phyloP scores from a whole-genome alignment of 768 basidiomycete species.

The Dioszegia crocea region DNA sequence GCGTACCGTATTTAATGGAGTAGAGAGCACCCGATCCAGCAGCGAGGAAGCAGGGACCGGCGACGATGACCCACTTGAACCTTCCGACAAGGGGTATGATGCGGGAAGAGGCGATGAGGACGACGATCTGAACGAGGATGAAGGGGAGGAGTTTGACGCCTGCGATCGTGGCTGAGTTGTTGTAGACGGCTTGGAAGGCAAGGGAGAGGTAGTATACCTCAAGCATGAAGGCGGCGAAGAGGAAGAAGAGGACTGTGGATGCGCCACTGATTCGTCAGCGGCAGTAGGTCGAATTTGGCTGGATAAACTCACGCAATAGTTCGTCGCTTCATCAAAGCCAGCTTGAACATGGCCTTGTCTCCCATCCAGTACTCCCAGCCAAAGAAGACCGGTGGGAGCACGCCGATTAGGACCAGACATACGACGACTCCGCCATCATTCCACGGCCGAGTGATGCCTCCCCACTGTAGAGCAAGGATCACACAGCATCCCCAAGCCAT shows the following conservation, averaged over 20 bases:
- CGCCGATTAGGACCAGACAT: conserved; percentile 38
- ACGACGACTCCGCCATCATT: conserved; percentile 53
- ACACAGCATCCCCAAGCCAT: conserved; percentile 41
- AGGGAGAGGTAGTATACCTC: conserved; percentile 46
- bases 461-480: conserved; percentile 47
- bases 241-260: conserved; percentile 40
- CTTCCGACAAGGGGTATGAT: conserved; percentile 45
- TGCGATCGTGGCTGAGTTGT: conserved; percentile 42
- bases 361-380: conserved; percentile 50
- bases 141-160: conserved; percentile 50
- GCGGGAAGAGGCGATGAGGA: conserved; percentile 43
- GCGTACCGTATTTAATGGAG: conserved; percentile 40
- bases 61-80: conserved; percentile 51
- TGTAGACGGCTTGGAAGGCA: conserved; percentile 46
- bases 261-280: conserved; percentile 23
- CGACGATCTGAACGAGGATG: conserved; percentile 44
- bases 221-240: conserved; percentile 46
- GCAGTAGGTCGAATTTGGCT: no score
- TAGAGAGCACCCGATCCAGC: conserved; percentile 51
- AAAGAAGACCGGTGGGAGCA: conserved; percentile 46
- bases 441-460: conserved; percentile 53
- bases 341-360: conserved; percentile 52
- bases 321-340: conserved; percentile 47
- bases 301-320: conserved; percentile 45
- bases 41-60: conserved; percentile 46